phyloP scores from a whole-genome alignment of 148 eudicot species.

The Rhododendron henanense region DNA sequence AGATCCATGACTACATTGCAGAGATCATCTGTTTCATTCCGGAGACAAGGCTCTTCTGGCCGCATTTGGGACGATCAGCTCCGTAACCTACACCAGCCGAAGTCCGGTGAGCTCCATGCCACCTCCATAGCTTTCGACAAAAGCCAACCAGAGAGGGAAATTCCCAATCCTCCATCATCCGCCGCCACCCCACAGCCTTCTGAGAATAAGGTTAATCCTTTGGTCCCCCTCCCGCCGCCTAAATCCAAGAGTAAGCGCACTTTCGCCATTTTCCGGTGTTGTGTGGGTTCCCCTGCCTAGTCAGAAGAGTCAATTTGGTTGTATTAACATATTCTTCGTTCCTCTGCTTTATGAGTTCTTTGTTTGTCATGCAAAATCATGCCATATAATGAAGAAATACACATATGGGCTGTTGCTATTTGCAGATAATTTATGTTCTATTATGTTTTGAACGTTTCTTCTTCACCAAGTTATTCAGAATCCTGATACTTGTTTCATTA shows the following conservation, averaged over 20 bases:
- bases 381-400: not conserved
- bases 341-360: not conserved
- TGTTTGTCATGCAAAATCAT: not conserved
- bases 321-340: not conserved
- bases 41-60: constrained; percentile 52
- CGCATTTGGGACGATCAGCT: constrained; percentile 32
- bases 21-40: constrained; percentile 44
- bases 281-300: constrained; percentile 18
- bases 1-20: constrained; percentile 32
- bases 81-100: not conserved
- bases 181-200: not conserved
- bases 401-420: not conserved
- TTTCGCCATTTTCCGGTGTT: constrained; percentile 28
- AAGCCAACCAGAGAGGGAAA: not conserved
- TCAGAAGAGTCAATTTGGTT: not conserved
- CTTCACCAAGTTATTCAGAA: not conserved
- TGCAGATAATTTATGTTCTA: not conserved
- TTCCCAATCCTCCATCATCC: not conserved
- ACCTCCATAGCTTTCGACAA: not conserved
- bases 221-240: not conserved
- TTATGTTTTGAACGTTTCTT: not conserved
- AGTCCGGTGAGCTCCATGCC: not conserved
- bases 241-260: constrained; percentile 16
- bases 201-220: constrained; percentile 1
- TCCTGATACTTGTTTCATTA: not conserved